A percentile compares a stretch with the other conserved stretches of the same genome.
Evolutionary conservation across 345 rosid genomes (phyloP).

Genomic region (Hypericum androsaemum): DNA sequence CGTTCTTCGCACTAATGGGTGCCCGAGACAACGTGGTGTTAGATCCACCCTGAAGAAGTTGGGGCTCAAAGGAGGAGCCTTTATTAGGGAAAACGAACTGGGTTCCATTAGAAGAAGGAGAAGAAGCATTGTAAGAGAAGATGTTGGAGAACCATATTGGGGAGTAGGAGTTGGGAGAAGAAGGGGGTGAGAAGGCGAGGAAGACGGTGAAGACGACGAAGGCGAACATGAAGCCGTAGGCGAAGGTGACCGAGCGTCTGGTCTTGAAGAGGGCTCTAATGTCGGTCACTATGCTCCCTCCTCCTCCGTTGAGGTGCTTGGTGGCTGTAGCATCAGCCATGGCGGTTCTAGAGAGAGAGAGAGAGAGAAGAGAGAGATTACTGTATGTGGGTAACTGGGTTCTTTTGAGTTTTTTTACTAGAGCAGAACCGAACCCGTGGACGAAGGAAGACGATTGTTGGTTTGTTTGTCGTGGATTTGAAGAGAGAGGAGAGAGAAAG

Average conservation of each 20-base stretch:
- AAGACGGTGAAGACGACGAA: conserved; percentile 59
- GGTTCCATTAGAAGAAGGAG: conserved; percentile 42
- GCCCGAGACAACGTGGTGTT: conserved; percentile 11
- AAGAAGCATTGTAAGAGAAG: conserved; percentile 25
- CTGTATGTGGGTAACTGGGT: too few relatives aligned
- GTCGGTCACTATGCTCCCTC: conserved; percentile 20
- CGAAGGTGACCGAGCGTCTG: conserved; percentile 36
- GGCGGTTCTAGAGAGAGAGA: too few relatives aligned
- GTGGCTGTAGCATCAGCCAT: too few relatives aligned
- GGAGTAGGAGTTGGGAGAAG: conserved; percentile 46
- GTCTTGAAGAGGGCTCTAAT: conserved; percentile 38
- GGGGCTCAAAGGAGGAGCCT: conserved; percentile 15
- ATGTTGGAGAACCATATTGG: conserved; percentile 23
- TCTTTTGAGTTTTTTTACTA: too few relatives aligned
- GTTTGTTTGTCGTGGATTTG: too few relatives aligned
- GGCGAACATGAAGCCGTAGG: conserved; percentile 52
- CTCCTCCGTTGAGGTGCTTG: conserved; percentile 24
- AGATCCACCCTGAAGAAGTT: conserved; percentile 17
- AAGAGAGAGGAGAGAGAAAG: too few relatives aligned
- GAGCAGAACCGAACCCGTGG: too few relatives aligned
- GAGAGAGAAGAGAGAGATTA: too few relatives aligned
- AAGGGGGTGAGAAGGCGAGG: conserved; percentile 54
- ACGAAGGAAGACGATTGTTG: too few relatives aligned
- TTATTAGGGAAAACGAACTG: conserved; percentile 28
- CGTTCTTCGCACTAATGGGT: conserved; percentile 13